Evolutionary conservation across 139 green algal species (phyloP).

Genomic region (Micromonas commoda): DNA sequence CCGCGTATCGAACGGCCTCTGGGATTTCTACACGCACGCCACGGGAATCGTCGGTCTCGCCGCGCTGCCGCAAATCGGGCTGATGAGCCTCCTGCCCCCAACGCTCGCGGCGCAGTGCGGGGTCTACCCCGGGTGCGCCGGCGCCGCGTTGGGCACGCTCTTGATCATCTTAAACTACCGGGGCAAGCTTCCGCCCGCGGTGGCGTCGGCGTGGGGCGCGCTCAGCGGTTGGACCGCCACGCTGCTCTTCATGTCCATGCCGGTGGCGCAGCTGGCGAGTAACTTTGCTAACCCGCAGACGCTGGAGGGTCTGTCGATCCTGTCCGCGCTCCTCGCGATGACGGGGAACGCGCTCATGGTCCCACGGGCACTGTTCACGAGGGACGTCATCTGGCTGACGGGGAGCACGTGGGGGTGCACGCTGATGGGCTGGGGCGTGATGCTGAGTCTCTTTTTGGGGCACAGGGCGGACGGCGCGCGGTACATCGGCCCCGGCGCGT

Average conservation of each 20-base stretch:
- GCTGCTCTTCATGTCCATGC: slow-evolving; percentile 68
- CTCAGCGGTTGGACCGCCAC: slow-evolving; percentile 63
- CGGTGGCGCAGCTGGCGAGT: slow-evolving; percentile 54
- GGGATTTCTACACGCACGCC: too few relatives aligned
- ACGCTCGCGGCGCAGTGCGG: background rate
- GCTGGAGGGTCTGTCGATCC: slow-evolving; percentile 31
- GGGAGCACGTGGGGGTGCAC: slow-evolving; percentile 53
- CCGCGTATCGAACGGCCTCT: too few relatives aligned
- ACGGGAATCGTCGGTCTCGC: slow-evolving; percentile 49
- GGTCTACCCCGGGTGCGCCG: background rate
- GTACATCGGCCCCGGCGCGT: background rate
- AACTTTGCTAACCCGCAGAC: slow-evolving; percentile 60
- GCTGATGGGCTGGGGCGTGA: slow-evolving; percentile 61
- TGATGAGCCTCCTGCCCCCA: background rate
- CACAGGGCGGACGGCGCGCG: background rate
- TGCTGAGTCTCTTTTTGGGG: slow-evolving; percentile 56
- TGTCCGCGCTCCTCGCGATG: slow-evolving; percentile 56
- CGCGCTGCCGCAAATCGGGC: slow-evolving; percentile 57
- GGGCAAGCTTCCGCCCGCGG: background rate
- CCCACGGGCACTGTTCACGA: slow-evolving; percentile 67
- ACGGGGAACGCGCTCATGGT: slow-evolving; percentile 81
- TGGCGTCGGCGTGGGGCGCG: slow-evolving; percentile 21
- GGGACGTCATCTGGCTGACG: slow-evolving; percentile 69
- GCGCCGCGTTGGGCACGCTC: background rate
- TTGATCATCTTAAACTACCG: background rate